phyloP scores from a whole-genome alignment of 306 rosid genomes.

The Vigna nakashimae region DNA sequence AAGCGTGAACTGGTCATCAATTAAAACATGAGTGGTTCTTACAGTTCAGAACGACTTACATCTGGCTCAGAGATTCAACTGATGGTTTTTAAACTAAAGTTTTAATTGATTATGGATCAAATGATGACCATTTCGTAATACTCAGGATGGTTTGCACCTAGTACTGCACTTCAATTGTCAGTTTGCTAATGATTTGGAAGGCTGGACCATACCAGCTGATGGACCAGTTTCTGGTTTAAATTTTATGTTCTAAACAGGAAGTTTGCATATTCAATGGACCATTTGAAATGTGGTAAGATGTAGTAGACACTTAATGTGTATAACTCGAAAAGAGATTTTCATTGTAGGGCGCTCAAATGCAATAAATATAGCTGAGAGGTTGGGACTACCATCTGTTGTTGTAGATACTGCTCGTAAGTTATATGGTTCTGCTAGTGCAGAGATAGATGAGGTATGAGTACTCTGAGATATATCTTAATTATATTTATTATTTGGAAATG shows the following conservation, averaged over 20 bases:
- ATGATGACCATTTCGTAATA: background rate
- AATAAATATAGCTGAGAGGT: conserved; percentile 87
- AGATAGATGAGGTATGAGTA: conserved; percentile 85
- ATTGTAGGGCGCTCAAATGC: conserved; percentile 92
- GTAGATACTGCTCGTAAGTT: conserved; percentile 74
- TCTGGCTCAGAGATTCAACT: background rate
- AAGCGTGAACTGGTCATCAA: background rate
- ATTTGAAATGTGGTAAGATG: conserved; percentile 7
- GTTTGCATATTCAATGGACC: conserved; percentile 26
- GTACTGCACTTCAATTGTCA: background rate
- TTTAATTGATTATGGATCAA: background rate
- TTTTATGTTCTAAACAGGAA: conserved; percentile 8
- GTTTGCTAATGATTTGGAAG: background rate
- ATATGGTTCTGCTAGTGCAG: conserved; percentile 93
- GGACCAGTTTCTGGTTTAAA: background rate
- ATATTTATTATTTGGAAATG: conserved; percentile 16
- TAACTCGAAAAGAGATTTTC: conserved; percentile 34
- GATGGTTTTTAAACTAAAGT: background rate
- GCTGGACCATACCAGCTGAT: background rate
- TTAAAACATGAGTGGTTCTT: background rate
- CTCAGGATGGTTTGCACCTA: background rate
- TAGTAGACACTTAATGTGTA: conserved; percentile 2
- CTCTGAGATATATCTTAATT: conserved; percentile 16
- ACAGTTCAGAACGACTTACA: background rate
- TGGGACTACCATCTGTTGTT: conserved; percentile 75